Percentiles rank a stretch among this genome's conserved stretches.
Evolutionary conservation across 208 protist species (phyloP).

Genomic region (Leishmania tarentolae): DNA sequence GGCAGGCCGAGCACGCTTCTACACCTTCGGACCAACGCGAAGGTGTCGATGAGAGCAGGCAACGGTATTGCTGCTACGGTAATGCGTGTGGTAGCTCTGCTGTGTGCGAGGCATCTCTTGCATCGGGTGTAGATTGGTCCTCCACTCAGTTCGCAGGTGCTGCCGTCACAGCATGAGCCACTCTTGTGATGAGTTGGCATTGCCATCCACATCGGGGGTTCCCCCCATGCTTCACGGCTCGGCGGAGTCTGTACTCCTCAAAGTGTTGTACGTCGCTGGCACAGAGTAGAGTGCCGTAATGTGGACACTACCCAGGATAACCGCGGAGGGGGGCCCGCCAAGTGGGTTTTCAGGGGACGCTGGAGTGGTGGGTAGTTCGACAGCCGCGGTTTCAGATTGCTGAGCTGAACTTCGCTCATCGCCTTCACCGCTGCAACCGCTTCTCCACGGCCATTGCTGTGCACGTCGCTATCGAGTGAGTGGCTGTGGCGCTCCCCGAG

Average conservation of each 20-base stretch:
- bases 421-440: background rate
- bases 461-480: no score
- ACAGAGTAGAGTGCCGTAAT: slow-evolving; percentile 37
- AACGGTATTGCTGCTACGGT: slow-evolving; percentile 21
- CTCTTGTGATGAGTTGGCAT: background rate
- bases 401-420: slow-evolving; percentile 8
- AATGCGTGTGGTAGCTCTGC: slow-evolving; percentile 12
- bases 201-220: background rate
- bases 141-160: slow-evolving; percentile 6
- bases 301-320: slow-evolving; percentile 21
- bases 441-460: background rate
- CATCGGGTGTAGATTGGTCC: slow-evolving; percentile 11
- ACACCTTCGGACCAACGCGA: background rate
- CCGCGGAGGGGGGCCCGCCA: background rate
- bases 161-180: slow-evolving; percentile 19
- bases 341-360: background rate
- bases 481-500: background rate
- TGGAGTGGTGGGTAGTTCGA: background rate
- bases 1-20: slow-evolving; percentile 11
- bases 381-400: background rate
- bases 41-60: slow-evolving; percentile 16
- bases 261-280: slow-evolving; percentile 34
- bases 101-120: slow-evolving; percentile 18
- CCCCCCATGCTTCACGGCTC: background rate
- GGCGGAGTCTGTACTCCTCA: slow-evolving; percentile 28